Percentiles rank a stretch among this genome's conserved stretches.
Evolutionary conservation across 768 basidiomycete species (phyloP).

Genomic region (Candolleomyces eurysporus): DNA sequence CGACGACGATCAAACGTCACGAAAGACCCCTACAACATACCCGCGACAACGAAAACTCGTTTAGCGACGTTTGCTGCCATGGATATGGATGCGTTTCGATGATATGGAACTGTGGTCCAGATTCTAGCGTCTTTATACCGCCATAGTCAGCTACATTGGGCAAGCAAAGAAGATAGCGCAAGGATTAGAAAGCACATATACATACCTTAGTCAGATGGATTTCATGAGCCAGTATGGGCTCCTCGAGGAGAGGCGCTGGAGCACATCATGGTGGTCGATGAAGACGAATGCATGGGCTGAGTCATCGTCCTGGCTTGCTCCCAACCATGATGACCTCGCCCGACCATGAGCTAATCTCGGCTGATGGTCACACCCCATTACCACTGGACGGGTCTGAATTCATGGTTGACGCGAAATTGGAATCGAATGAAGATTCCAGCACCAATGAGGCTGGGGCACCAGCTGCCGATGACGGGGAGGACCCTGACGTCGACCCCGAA

Average conservation of each 20-base stretch:
- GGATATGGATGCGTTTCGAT: background rate
- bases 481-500: no score
- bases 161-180: background rate
- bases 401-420: background rate
- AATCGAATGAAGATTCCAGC: background rate
- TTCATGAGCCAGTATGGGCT: background rate
- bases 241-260: background rate
- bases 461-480: background rate
- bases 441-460: no score
- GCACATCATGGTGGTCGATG: background rate
- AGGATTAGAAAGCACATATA: background rate
- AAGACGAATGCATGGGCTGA: background rate
- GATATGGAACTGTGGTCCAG: background rate
- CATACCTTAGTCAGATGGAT: background rate
- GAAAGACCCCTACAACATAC: conserved; percentile 26
- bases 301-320: background rate
- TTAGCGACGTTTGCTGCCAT: conserved; percentile 35
- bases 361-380: background rate
- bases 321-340: background rate
- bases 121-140: background rate
- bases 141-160: background rate
- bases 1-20: background rate
- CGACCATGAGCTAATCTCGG: background rate
- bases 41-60: conserved; percentile 58
- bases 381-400: background rate